These are phyloP conservation scores for Heritiera fomes DNA, from an alignment of 345 rosid species.

Conservation along the genomic window DNA sequence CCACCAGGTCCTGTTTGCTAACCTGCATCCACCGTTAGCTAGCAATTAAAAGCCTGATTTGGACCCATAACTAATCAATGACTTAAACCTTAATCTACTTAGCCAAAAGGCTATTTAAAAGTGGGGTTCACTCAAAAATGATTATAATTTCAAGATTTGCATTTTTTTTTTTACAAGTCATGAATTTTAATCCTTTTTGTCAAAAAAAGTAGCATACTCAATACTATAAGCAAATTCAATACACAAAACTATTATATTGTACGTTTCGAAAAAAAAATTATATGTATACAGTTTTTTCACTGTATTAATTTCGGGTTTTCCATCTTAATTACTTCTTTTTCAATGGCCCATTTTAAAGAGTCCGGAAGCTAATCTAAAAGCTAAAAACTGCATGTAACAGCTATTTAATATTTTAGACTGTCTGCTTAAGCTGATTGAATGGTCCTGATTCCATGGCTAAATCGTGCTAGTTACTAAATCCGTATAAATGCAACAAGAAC, in stretches of 20 bases:
- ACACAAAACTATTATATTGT: too few relatives aligned
- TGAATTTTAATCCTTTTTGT: too few relatives aligned
- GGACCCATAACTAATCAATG: not conserved
- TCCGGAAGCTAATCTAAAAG: not conserved
- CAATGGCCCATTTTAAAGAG: not conserved
- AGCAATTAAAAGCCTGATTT: not conserved
- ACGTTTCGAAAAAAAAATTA: too few relatives aligned
- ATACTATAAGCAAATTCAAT: too few relatives aligned
- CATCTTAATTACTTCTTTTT: not conserved
- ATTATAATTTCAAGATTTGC: too few relatives aligned
- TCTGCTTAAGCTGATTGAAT: conserved; percentile 1
- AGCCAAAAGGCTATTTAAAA: not conserved
- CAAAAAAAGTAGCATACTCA: too few relatives aligned
- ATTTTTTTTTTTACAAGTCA: too few relatives aligned
- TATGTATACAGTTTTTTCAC: too few relatives aligned
- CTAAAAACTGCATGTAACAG: not conserved
- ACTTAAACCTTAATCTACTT: not conserved
- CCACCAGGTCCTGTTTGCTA: conserved; percentile 86
- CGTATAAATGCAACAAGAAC: not conserved
- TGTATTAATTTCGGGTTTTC: too few relatives aligned
- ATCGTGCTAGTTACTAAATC: not conserved
- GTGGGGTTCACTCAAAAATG: too few relatives aligned
- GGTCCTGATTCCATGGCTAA: conserved; percentile 7
- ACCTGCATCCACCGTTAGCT: conserved; percentile 44
- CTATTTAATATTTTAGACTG: not conserved